Evolutionary conservation across 805 yeast genomes (phyloP), one percentile per base, ranked within the genome.

Genomic region (Deakozyma indianensis): DNA sequence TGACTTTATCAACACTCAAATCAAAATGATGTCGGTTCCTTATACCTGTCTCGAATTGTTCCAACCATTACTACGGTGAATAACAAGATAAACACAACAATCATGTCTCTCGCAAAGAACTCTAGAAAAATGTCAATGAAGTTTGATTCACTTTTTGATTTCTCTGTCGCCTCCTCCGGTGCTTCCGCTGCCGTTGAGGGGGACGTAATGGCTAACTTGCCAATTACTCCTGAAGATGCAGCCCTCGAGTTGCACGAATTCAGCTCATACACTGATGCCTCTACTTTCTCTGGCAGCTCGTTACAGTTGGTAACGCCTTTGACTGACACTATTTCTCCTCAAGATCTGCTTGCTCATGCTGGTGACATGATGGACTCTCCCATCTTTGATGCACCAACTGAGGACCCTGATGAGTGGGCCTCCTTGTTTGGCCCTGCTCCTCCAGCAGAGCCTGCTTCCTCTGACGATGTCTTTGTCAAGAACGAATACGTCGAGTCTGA

Each of bases 291-390:
- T 24, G 45, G 47, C 7, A 49, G 44, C 27, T 49, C 52, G 11
- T 18, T 49, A 38, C 51, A 51, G 15, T 9, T 40, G 23, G 18
- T 44, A n/a, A 42, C 48, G 4, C 41, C 41, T 23, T 44, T 51
- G 3, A 23, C 43, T 15, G 49, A 45, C 7, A 53, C 56, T 23
- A 48, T 53, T 24, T 53, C 56, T 9, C 56, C 56, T 20, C 41
- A 38, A 25, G 56, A 53, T 32, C 38, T 53, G 41, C 32, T 49
- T 23, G 41, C 48, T 15, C 32, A 50, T 3, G 46, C 29, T 9
- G 44, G 43, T 16, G 44, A 41, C 2, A 29, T 32, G 38, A 32
- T 32, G 38, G 38, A n/a, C 11, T 32, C 38, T 5, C 38, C 38
- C 16, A 5, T 32, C 20, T 32, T 32, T 32, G 38, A 32, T 32